Evolutionary conservation across 495 filamentous ascomycete genomes (phyloP), one percentile per base, ranked within the genome.

Genomic region (Monascus purpureus): DNA sequence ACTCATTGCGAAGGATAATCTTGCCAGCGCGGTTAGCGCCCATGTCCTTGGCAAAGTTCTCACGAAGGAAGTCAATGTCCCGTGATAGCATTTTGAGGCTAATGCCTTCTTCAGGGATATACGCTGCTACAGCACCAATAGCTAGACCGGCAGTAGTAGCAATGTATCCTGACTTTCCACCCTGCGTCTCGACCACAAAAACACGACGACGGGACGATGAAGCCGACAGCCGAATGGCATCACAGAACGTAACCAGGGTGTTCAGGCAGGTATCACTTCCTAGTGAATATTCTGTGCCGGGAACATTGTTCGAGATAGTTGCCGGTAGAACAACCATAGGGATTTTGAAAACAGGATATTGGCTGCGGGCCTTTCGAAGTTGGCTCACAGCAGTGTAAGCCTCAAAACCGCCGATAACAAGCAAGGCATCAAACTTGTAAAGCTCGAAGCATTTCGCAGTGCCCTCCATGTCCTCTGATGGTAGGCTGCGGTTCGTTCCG

Each of bases 251-350:
- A 38, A 94, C 82, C 12, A 99, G 65, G n/a, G 92, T 84, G 53
- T 99, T 99, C 25, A 96, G 65, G 49, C 92, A 99, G 8, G 92
- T 99, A 52, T 99, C 92, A 30, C 82, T 92, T 12, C 92, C 92
- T 28, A 99, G 70, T 0, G 85, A 93, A 60, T 93, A 99, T 56
- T 99, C 92, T 9, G 86, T 94, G 6, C 92, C 92, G 0, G 90
- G 92, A 6, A 99, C 92, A 55, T 99, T 99, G 65, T 96, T 96
- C 43, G 80, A 87, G 50, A 99, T 86, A 16, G 92, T 99, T n/a
- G 92, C 92, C 12, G 92, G 92, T 9, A 96, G 65, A 15, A 93
- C 67, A 14, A 77, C 70, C 72, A 96, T 86, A 29, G 92, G 92
- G 41, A 99, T 96, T 50, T 82, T 82, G 42, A 99, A 82, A 4